Conservation (phyloP, 2,329 filamentous ascomycete species). For the Monilinia fructicola region DNA sequence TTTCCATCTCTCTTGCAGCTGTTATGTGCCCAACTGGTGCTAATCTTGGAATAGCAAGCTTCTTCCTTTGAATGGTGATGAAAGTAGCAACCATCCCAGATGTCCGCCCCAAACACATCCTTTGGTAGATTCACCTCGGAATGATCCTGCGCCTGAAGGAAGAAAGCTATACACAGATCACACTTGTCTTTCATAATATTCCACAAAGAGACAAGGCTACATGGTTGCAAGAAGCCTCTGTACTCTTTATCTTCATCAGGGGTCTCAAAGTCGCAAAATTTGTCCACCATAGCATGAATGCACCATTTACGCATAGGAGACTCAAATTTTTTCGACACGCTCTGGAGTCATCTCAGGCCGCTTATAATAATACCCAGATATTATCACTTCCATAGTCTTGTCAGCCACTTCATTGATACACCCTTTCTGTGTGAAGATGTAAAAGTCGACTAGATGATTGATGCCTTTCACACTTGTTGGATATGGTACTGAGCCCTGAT, state of each 20-base stretch:
- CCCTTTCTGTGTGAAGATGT: constrained; percentile 18
- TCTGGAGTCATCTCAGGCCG: too few relatives aligned
- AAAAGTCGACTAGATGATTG: constrained; percentile 4
- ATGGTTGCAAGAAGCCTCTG: background rate
- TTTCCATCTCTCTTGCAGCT: too few relatives aligned
- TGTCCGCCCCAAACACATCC: background rate
- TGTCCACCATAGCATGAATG: background rate
- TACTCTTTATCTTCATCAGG: background rate
- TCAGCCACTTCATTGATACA: constrained; percentile 8
- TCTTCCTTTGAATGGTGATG: background rate
- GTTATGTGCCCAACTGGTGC: too few relatives aligned
- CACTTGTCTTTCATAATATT: background rate
- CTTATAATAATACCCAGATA: too few relatives aligned
- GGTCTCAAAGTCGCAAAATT: background rate
- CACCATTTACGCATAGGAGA: background rate
- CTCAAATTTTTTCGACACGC: background rate
- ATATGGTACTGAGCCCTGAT: background rate
- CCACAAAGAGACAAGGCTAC: background rate
- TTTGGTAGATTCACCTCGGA: background rate
- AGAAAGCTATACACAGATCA: background rate
- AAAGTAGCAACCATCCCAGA: background rate
- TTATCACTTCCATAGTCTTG: constrained; percentile 8
- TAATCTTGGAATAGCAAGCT: background rate
- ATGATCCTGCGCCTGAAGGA: background rate
- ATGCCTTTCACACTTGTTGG: background rate